Percentiles rank a stretch among this genome's conserved stretches.
Evolutionary conservation across 345 rosid genomes (phyloP).

Genomic region (Lumnitzera racemosa): DNA sequence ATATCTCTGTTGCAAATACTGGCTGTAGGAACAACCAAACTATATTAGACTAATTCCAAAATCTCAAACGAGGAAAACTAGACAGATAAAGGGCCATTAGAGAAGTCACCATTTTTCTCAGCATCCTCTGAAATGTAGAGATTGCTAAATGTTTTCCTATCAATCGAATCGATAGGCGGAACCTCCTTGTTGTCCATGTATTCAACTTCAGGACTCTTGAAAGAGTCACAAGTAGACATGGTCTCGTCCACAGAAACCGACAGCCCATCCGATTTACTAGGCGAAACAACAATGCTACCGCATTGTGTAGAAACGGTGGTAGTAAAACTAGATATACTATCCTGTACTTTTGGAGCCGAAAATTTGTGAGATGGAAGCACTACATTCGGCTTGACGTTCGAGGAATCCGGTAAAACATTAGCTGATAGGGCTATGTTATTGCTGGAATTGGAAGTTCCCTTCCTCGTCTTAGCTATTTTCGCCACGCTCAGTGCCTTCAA

Average conservation of each 20-base stretch:
- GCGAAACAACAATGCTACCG: slow-evolving; percentile 36
- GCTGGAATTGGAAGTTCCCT: slow-evolving; percentile 28
- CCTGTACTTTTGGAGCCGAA: slow-evolving; percentile 25
- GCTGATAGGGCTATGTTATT: slow-evolving; percentile 18
- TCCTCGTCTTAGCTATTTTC: slow-evolving; percentile 47
- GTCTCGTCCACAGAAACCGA: slow-evolving; percentile 70
- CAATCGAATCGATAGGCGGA: slow-evolving; percentile 45
- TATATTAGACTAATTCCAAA: background rate
- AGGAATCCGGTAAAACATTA: slow-evolving; percentile 18
- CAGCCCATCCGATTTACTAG: slow-evolving; percentile 45
- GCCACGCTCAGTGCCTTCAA: slow-evolving; percentile 44
- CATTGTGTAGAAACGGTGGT: slow-evolving; percentile 16
- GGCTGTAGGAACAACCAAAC: slow-evolving; percentile 29
- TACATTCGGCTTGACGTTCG: slow-evolving; percentile 25
- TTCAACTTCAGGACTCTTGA: slow-evolving; percentile 82
- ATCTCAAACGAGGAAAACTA: no score
- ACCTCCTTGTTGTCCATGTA: slow-evolving; percentile 51
- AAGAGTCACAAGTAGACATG: slow-evolving; percentile 75
- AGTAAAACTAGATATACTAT: slow-evolving; percentile 9
- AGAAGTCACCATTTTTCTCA: slow-evolving; percentile 34
- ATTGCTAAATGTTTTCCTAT: slow-evolving; percentile 63
- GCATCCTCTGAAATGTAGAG: slow-evolving; percentile 56
- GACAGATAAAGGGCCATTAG: no score
- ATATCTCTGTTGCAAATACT: slow-evolving; percentile 53
- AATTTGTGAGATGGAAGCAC: slow-evolving; percentile 24